These are phyloP conservation scores for Casuarina glauca DNA, from an alignment of 306 rosid genomes.

Conservation along the genomic window DNA sequence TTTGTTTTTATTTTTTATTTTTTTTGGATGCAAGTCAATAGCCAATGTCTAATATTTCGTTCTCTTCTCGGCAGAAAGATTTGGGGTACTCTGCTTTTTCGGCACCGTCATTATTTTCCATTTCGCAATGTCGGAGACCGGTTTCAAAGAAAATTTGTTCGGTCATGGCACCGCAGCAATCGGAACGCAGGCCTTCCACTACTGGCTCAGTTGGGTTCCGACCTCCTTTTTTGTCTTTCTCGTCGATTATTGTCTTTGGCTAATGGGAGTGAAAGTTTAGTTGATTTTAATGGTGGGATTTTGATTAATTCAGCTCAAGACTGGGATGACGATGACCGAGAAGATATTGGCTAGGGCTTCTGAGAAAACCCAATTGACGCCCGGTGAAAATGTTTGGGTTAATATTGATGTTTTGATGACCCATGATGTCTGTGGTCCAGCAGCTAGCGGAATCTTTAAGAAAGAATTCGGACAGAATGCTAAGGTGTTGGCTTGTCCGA, in stretches of 20 bases:
- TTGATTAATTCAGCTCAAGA: slow-evolving; percentile 57
- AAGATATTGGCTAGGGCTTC: slow-evolving; percentile 87
- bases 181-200: slow-evolving; percentile 72
- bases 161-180: slow-evolving; percentile 66
- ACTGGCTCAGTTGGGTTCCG: slow-evolving; percentile 69
- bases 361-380: slow-evolving; percentile 62
- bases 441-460: slow-evolving; percentile 85
- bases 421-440: slow-evolving; percentile 94
- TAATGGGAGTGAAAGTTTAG: background rate
- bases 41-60: background rate
- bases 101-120: slow-evolving; percentile 29
- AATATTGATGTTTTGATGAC: slow-evolving; percentile 88
- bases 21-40: background rate
- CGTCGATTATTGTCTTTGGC: slow-evolving; percentile 8
- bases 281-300: slow-evolving; percentile 10
- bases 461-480: slow-evolving; percentile 90
- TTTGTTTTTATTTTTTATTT: too few relatives aligned
- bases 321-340: slow-evolving; percentile 92
- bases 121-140: slow-evolving; percentile 42
- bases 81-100: slow-evolving; percentile 48
- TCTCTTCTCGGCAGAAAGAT: slow-evolving; percentile 41
- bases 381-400: slow-evolving; percentile 91
- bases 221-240: background rate
- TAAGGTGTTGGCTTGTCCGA: slow-evolving; percentile 47
- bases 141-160: slow-evolving; percentile 57